These are phyloP conservation scores for Pleomassaria siparia DNA, from an alignment of 2,329 filamentous ascomycete genomes.

Conservation along the genomic window DNA sequence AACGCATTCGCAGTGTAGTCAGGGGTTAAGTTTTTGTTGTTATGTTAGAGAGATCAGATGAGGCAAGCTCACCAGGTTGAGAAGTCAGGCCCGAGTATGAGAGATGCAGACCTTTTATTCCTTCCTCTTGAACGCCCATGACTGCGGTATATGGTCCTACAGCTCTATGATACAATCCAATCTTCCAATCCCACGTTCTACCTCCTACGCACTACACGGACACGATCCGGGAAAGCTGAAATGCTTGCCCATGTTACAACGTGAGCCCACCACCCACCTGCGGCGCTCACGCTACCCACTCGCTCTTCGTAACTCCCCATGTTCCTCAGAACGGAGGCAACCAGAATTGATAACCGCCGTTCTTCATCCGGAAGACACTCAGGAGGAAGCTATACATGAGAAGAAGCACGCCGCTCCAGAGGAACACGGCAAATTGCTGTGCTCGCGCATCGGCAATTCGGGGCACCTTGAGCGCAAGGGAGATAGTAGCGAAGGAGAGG, in stretches of 20 bases:
- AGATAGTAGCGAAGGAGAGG: slow-evolving; percentile 86
- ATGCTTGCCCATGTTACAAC: not conserved
- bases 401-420: slow-evolving; percentile 77
- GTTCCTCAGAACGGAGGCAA: slow-evolving; percentile 76
- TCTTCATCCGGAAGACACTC: slow-evolving; percentile 93
- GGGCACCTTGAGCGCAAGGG: slow-evolving; percentile 90
- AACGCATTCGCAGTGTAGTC: no score
- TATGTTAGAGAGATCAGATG: no score
- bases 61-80: no score
- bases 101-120: no score
- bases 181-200: not conserved
- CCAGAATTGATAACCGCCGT: slow-evolving; percentile 90
- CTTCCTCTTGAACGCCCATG: not conserved
- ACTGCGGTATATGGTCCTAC: not conserved
- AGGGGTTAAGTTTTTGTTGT: no score
- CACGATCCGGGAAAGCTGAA: not conserved
- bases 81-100: no score
- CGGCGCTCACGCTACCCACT: not conserved
- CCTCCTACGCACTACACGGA: not conserved
- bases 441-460: slow-evolving; percentile 74
- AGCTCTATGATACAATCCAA: slow-evolving; percentile 5
- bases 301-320: not conserved
- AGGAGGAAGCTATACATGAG: slow-evolving; percentile 91
- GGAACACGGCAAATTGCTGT: slow-evolving; percentile 79
- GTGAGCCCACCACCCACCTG: not conserved